phyloP scores from a whole-genome alignment of 208 protist genomes.

The Leishmania aethiopica region DNA sequence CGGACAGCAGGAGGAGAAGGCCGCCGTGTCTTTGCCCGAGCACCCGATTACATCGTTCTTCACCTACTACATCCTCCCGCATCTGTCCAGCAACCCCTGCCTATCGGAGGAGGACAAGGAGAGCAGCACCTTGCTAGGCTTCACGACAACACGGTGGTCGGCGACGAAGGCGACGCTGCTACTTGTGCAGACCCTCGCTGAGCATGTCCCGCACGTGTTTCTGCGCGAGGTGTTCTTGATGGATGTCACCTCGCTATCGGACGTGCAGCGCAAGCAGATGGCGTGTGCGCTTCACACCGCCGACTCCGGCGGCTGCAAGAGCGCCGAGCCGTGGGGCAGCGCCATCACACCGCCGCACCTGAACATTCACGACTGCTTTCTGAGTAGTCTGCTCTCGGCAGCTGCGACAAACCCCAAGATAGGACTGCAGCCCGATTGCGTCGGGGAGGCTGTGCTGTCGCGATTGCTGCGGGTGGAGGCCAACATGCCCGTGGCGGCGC shows the following conservation, averaged over 20 bases:
- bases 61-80: constrained; percentile 49
- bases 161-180: constrained; percentile 60
- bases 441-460: constrained; percentile 57
- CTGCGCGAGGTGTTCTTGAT: constrained; percentile 45
- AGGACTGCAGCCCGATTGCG: constrained; percentile 25
- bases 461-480: constrained; percentile 62
- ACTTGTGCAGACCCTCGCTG: constrained; percentile 46
- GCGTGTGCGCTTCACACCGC: not conserved
- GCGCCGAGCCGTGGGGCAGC: constrained; percentile 24
- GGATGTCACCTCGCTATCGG: constrained; percentile 19
- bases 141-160: constrained; percentile 43
- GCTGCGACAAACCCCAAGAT: constrained; percentile 3
- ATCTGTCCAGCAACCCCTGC: constrained; percentile 38
- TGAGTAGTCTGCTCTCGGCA: constrained; percentile 33
- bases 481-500: constrained; percentile 35
- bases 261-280: constrained; percentile 19
- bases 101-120: constrained; percentile 45
- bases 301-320: not conserved
- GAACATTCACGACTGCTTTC: constrained; percentile 53
- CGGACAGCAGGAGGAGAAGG: constrained; percentile 24
- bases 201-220: constrained; percentile 54
- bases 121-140: constrained; percentile 33
- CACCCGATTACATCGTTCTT: constrained; percentile 43
- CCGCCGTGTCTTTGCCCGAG: constrained; percentile 10
- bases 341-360: constrained; percentile 32